Evolutionary conservation across 495 filamentous ascomycete species (phyloP).

Genomic region (Penicillium cataractarum): DNA sequence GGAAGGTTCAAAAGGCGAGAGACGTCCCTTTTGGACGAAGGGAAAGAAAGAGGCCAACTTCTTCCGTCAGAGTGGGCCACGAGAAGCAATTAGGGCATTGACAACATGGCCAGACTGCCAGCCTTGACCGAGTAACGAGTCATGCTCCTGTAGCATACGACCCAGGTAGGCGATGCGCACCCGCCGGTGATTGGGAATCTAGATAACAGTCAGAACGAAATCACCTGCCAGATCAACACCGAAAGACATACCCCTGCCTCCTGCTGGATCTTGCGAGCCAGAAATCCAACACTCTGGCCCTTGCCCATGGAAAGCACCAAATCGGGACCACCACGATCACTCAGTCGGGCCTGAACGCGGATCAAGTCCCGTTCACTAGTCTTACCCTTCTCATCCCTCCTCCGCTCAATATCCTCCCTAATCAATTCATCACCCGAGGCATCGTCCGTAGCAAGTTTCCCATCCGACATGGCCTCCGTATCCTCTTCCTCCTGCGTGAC

Average conservation of each 20-base stretch:
- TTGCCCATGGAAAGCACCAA: constrained; percentile 62
- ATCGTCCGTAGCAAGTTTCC: constrained; percentile 46
- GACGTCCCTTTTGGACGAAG: neutral
- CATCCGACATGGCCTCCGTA: constrained; percentile 52
- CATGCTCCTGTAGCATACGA: constrained; percentile 70
- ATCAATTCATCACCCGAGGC: constrained; percentile 52
- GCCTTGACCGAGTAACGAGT: constrained; percentile 65
- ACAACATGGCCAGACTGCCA: constrained; percentile 78
- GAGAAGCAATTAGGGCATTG: constrained; percentile 73
- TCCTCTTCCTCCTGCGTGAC: constrained; percentile 44
- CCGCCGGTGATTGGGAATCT: constrained; percentile 55
- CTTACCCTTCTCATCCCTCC: constrained; percentile 69
- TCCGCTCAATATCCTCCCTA: constrained; percentile 56
- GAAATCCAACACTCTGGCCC: constrained; percentile 61
- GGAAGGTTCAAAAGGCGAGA: neutral
- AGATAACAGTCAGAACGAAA: constrained; percentile 11
- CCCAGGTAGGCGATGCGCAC: constrained; percentile 79
- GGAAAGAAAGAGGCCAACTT: neutral
- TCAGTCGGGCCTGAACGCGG: constrained; percentile 65
- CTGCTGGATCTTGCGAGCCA: constrained; percentile 65
- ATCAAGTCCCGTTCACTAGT: constrained; percentile 57
- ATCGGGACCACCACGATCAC: constrained; percentile 68
- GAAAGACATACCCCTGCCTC: constrained; percentile 63
- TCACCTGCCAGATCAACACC: neutral
- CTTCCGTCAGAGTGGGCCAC: neutral